phyloP scores from a whole-genome alignment of 169 alveolate species.

The Amoebophrya sp. region DNA sequence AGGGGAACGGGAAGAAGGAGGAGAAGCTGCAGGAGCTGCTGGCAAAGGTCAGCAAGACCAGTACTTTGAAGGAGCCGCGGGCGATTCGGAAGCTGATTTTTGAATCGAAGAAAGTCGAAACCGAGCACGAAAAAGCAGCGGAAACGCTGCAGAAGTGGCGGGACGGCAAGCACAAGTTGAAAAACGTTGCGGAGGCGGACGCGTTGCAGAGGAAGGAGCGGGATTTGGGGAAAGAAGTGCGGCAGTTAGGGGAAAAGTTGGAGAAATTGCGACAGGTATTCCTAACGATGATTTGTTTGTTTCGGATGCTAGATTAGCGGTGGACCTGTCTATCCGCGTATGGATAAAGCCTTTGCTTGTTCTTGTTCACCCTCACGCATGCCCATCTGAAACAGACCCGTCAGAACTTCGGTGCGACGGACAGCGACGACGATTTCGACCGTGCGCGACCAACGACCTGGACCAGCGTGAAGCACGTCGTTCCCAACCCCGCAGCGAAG shows the following conservation, averaged over 20 bases:
- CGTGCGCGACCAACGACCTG: too few species aligned
- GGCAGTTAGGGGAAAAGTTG: neutral
- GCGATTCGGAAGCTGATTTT: neutral
- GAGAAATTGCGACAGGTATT: neutral
- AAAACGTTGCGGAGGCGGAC: neutral
- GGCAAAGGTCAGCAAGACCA: too few species aligned
- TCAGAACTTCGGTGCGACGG: neutral
- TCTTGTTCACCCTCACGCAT: too few species aligned
- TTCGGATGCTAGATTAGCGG: too few species aligned
- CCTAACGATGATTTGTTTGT: neutral
- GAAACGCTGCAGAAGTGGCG: conserved; percentile 7
- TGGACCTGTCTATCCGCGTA: too few species aligned
- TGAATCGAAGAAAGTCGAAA: neutral
- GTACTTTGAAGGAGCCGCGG: neutral
- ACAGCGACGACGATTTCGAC: neutral
- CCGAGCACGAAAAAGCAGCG: neutral
- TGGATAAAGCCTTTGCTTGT: too few species aligned
- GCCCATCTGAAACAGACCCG: neutral
- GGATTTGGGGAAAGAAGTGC: neutral
- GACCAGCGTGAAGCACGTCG: too few species aligned
- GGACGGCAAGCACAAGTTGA: neutral
- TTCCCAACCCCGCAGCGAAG: conserved; percentile 12
- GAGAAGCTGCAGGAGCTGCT: too few species aligned
- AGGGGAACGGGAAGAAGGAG: too few species aligned
- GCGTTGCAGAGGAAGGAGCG: neutral